phyloP scores from a whole-genome alignment of 179 eudicot species.

The Silene coronaria region DNA sequence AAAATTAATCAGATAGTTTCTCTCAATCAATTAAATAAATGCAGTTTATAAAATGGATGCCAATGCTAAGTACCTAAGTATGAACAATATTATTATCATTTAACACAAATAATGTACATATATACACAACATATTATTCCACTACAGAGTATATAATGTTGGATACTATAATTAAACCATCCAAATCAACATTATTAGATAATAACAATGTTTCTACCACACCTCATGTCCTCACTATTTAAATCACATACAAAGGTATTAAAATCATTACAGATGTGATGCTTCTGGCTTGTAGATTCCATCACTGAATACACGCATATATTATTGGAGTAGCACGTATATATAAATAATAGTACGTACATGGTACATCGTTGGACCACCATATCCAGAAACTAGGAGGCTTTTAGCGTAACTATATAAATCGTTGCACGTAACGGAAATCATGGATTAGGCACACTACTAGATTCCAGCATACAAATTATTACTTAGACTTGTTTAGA shows the following conservation, averaged over 20 bases:
- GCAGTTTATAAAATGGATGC: too few relatives aligned
- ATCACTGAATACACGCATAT: background rate
- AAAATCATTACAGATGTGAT: background rate
- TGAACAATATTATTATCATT: too few relatives aligned
- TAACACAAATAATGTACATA: too few relatives aligned
- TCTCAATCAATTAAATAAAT: too few relatives aligned
- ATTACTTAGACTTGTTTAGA: too few relatives aligned
- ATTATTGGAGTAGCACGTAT: too few relatives aligned
- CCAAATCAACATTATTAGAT: background rate
- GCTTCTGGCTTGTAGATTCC: background rate
- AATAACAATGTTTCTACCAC: background rate
- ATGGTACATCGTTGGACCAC: constrained; percentile 7
- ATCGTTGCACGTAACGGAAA: background rate
- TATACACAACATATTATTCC: too few relatives aligned
- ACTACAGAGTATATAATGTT: too few relatives aligned
- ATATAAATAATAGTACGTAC: background rate
- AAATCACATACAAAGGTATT: background rate
- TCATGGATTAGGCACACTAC: too few relatives aligned
- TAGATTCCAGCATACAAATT: too few relatives aligned
- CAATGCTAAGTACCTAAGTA: too few relatives aligned
- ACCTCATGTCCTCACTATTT: background rate
- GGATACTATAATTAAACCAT: background rate
- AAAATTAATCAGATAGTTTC: too few relatives aligned
- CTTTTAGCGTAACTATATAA: background rate
- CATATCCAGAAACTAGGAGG: background rate